A percentile compares a stretch with the other conserved stretches of the same genome.
Evolutionary conservation across 2,329 filamentous ascomycete species (phyloP).

Genomic region (Lasiodiplodia citricola): DNA sequence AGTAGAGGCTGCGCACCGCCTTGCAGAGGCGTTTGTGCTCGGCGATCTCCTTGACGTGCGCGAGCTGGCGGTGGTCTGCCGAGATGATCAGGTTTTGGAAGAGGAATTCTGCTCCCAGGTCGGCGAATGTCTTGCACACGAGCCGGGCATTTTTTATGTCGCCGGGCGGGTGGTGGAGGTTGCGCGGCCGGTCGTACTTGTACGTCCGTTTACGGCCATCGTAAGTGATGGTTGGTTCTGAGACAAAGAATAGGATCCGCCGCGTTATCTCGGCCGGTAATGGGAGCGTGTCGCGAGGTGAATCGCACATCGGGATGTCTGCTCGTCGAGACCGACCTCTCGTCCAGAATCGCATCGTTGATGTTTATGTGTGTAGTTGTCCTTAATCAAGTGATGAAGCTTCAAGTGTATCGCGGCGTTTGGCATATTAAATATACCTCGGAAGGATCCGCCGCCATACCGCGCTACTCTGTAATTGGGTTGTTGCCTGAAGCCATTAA

Average conservation of each 20-base stretch:
- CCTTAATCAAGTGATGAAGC: too few relatives aligned
- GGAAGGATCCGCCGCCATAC: neutral
- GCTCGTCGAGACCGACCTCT: neutral
- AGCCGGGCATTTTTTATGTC: constrained; percentile 11
- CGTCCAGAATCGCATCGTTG: neutral
- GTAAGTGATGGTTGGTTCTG: neutral
- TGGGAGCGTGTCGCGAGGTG: neutral
- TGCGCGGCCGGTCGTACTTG: neutral
- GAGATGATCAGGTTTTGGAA: neutral
- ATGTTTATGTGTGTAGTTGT: neutral
- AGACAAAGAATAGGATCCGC: constrained; percentile 4
- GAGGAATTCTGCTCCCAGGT: neutral
- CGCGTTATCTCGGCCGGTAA: neutral
- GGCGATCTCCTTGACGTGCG: neutral
- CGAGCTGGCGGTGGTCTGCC: neutral
- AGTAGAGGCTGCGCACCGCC: constrained; percentile 9
- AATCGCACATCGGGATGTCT: neutral
- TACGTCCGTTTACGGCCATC: neutral
- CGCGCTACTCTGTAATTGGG: constrained; percentile 3
- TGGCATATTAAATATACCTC: neutral
- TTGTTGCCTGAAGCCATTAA: constrained; percentile 15
- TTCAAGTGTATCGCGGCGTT: neutral
- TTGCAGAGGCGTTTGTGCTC: neutral
- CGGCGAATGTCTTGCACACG: constrained; percentile 12
- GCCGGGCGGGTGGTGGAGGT: neutral